Base-by-base conservation (phyloP, 768 basidiomycete genomes). In the Gyrodon lividus region DNA sequence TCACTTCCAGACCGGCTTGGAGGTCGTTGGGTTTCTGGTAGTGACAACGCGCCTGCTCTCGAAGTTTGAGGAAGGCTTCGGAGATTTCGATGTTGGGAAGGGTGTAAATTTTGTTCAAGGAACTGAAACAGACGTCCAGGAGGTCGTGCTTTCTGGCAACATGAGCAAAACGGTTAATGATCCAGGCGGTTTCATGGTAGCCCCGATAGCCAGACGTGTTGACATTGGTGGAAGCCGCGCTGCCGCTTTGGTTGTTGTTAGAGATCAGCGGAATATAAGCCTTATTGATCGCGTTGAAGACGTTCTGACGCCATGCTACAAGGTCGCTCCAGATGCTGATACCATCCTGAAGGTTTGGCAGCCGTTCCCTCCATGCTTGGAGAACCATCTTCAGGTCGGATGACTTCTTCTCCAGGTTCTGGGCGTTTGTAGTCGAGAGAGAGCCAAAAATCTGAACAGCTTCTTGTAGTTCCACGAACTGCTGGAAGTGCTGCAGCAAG, bases 31-130 rank as follows among this genome's bases (percentile, higher is more conserved):
- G 89, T 62, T 90, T 93, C 68, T 97, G 95, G 70, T 96, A 98
- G 73, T 97, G 94, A 61, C 96, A 98, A 31, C 95, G 87, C 6
- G 97, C 97, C 70, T 99, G 97, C 69, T 99, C 97, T 43, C 97
- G 86, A 26, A 99, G 82, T 70, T 99, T 99, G 51, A 99, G 77
- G 77, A 99, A 99, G 1, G 97, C 97, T 67, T 99, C 97, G 3
- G 97, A 96, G 54, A 99, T 99, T 72, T 99, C 97, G 70, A 99
- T 99, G 67, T 99, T 99, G 19, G 97, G 97, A 17, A 99, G 77
- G 0, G 93, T 95, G 70, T 99, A 99, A 58, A 99, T 99, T 73
- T 94, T 98, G 69, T 89, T 94, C 62, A 99, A 77, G 2, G 90
- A 89, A 5, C 81, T 90, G 72, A 92, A 92, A 74, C 97, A 98